Base-by-base conservation (phyloP, 495 filamentous ascomycete genomes). In the Apiosordaria backusii region DNA sequence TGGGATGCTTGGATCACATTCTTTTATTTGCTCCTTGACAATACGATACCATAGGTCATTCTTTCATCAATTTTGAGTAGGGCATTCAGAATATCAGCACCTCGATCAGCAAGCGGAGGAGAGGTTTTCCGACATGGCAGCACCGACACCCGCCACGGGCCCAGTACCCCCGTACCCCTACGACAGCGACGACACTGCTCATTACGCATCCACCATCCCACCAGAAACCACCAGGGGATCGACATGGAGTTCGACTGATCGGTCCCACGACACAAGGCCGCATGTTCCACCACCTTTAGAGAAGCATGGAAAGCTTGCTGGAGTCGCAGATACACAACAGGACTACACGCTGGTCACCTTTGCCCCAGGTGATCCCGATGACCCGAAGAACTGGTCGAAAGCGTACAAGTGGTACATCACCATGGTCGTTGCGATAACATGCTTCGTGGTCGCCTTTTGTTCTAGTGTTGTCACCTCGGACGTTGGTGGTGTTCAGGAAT, bases 341-440 rank as follows among this genome's bases (percentile, higher is more conserved):
- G 59, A 76, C 63, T 91, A 88, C 81, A 90, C 90, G 70, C 78
- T 94, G 24, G 90, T 94, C 24, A 88, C 86, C 0, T 94, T 91
- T 74, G 80, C 77, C 9, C 82, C 88, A 73, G 79, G 76, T 77
- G 91, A 85, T 81, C 85, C 85, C 2, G 86, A 83, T 58, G 88
- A 90, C 72, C 87, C 87, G 18, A 88, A 89, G 78, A 90, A 90
- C 74, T 90, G 86, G 86, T 82, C 80, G 57, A 87, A 86, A 67
- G 74, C 72, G 3, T 85, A 78, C 71, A 88, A 87, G 73, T 90
- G 88, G 88, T 89, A 84, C 68, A 85, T 82, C 67, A 90, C 88
- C 22, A 88, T 89, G 85, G 80, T 86, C 4, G 87, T 89, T 0
- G 86, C 88, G 6, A 19, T 81, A 5, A 87, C 85, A 10, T 89